phyloP scores from a whole-genome alignment of 306 rosid species.

The Myrica gale region DNA sequence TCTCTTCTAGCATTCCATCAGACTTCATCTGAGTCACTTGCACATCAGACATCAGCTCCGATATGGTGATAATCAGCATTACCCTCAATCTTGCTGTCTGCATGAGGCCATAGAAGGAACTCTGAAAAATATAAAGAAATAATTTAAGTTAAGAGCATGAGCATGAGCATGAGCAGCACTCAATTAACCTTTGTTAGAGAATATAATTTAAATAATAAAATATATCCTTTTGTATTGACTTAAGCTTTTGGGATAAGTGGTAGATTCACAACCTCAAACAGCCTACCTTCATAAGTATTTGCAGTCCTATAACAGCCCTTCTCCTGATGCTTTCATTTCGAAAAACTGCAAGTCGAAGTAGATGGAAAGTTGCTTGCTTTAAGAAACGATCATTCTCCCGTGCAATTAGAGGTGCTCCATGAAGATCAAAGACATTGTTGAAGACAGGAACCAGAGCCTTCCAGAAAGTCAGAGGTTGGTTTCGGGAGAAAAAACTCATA shows the following conservation, averaged over 20 bases:
- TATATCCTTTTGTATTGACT: too few relatives aligned
- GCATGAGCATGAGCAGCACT: conserved; percentile 19
- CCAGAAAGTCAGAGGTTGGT: conserved; percentile 84
- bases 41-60: conserved; percentile 97
- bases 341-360: conserved; percentile 92
- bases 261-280: conserved; percentile 1
- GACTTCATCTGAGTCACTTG: conserved; percentile 99
- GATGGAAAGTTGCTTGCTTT: conserved; percentile 96
- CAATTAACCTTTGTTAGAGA: background rate
- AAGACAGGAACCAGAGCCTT: conserved; percentile 84
- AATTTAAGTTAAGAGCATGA: conserved; percentile 16
- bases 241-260: too few relatives aligned
- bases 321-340: conserved; percentile 83
- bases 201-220: too few relatives aligned
- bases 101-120: conserved; percentile 82
- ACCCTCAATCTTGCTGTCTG: conserved; percentile 97
- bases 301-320: conserved; percentile 94
- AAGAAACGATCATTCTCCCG: conserved; percentile 98
- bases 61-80: conserved; percentile 88
- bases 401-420: conserved; percentile 90
- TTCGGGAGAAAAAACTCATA: conserved; percentile 85
- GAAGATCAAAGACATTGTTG: conserved; percentile 73
- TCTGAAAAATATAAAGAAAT: conserved; percentile 53
- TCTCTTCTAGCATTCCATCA: conserved; percentile 91
- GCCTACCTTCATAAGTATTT: conserved; percentile 91